These are phyloP conservation scores for Elongisporangium prolatum DNA, from an alignment of 352 stramenopile species.

Conservation along the genomic window DNA sequence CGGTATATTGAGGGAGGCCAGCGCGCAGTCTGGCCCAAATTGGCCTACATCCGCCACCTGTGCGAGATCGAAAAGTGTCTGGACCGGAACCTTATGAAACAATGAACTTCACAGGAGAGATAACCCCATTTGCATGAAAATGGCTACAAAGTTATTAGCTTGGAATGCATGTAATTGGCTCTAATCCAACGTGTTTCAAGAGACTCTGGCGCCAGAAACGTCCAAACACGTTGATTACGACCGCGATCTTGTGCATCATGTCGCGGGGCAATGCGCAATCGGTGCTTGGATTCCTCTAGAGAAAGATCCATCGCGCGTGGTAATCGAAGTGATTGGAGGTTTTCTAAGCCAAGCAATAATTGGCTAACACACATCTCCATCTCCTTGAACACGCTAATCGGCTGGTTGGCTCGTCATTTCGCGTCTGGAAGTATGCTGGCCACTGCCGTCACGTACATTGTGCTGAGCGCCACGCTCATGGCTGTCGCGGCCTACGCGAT, in stretches of 20 bases:
- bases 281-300: too few relatives aligned
- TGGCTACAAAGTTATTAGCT: not conserved
- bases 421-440: constrained; percentile 33
- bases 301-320: too few relatives aligned
- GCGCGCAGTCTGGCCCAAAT: constrained; percentile 86
- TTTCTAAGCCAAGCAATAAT: not conserved
- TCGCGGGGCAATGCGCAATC: not conserved
- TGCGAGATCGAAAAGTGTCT: constrained; percentile 89
- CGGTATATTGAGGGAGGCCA: constrained; percentile 84
- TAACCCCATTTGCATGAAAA: not conserved
- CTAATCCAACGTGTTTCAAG: too few relatives aligned
- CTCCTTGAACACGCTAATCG: not conserved
- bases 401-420: not conserved
- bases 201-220: not conserved
- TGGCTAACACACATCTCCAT: not conserved
- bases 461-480: constrained; percentile 60
- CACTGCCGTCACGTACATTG: constrained; percentile 38
- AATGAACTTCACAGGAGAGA: constrained; percentile 9
- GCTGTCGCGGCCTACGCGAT: constrained; percentile 63
- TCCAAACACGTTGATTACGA: not conserved
- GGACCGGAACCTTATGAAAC: constrained; percentile 29
- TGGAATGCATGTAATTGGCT: not conserved
- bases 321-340: not conserved
- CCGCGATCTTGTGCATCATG: not conserved
- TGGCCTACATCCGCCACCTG: constrained; percentile 92